Evolutionary conservation across 2,329 filamentous ascomycete species (phyloP).

Genomic region (Pestalotiopsis fici): DNA sequence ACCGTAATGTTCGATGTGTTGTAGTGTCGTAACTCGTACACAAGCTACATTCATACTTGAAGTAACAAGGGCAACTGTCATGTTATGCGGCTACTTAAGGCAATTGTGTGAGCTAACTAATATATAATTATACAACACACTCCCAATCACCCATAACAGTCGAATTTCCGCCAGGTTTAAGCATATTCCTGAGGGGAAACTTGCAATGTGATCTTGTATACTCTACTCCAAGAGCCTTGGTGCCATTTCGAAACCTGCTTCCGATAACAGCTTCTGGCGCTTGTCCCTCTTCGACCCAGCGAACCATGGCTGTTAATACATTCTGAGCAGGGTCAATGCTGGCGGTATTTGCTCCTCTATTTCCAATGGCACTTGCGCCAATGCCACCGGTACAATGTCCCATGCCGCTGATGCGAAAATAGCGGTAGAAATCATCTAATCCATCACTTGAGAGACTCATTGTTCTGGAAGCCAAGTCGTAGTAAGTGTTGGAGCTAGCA

Average conservation of each 20-base stretch:
- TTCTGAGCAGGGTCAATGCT: background rate
- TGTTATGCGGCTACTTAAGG: too few species aligned
- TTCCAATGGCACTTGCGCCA: slow-evolving; percentile 1
- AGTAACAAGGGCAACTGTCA: too few species aligned
- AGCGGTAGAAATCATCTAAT: slow-evolving; percentile 47
- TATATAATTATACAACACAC: too few species aligned
- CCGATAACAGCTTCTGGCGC: background rate
- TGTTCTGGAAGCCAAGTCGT: slow-evolving; percentile 44
- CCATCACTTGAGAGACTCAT: slow-evolving; percentile 34
- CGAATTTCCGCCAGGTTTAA: background rate
- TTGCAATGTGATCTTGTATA: slow-evolving; percentile 1
- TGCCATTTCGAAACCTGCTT: background rate
- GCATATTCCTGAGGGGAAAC: background rate
- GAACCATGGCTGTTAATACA: slow-evolving; percentile 4
- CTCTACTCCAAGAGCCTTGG: background rate
- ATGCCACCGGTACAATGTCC: slow-evolving; percentile 31
- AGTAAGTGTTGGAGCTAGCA: slow-evolving; percentile 47
- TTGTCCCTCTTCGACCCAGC: slow-evolving; percentile 5
- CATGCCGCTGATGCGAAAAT: slow-evolving; percentile 54
- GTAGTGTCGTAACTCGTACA: too few species aligned
- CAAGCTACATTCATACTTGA: too few species aligned
- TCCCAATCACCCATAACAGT: background rate
- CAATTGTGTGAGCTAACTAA: too few species aligned
- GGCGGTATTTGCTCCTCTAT: background rate
- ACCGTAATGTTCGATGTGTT: too few species aligned